Conservation (phyloP, 106 monocot genomes). For the Phalaenopsis aphrodite region DNA sequence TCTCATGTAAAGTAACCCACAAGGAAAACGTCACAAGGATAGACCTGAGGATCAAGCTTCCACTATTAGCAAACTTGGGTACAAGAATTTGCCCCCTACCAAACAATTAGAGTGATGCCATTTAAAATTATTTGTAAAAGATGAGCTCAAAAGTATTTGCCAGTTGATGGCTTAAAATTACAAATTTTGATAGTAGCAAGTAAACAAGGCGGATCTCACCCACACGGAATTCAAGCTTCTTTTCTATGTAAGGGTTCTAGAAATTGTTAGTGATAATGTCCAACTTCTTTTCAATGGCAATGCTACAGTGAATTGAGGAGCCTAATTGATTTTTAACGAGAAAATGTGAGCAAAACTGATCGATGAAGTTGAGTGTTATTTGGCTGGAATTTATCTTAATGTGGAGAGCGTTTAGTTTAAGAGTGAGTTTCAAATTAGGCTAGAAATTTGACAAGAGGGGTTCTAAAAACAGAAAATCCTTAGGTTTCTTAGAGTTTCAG, state of each 20-base stretch:
- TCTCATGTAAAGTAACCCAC: neutral
- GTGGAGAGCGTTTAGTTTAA: neutral
- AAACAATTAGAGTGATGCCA: neutral
- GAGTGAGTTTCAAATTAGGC: neutral
- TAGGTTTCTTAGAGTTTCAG: neutral
- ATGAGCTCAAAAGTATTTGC: neutral
- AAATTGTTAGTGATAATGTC: too few relatives aligned
- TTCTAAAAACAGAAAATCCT: neutral
- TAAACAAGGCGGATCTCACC: too few relatives aligned
- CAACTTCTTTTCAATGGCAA: too few relatives aligned
- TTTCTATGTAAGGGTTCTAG: too few relatives aligned
- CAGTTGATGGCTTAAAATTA: neutral
- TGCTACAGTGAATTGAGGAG: neutral
- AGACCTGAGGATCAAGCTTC: neutral
- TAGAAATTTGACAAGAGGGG: neutral
- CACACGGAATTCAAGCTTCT: too few relatives aligned
- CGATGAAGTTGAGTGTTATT: neutral
- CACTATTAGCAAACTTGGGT: neutral
- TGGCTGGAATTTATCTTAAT: neutral
- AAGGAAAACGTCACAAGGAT: neutral
- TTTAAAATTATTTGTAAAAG: neutral
- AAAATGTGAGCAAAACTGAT: neutral
- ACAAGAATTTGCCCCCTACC: neutral
- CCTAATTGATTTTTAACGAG: neutral
- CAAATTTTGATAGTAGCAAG: neutral